A percentile compares a stretch with the other conserved stretches of the same genome.
Conservation (phyloP, 2,329 filamentous ascomycete genomes). For the Chrysosporium queenslandicum region DNA sequence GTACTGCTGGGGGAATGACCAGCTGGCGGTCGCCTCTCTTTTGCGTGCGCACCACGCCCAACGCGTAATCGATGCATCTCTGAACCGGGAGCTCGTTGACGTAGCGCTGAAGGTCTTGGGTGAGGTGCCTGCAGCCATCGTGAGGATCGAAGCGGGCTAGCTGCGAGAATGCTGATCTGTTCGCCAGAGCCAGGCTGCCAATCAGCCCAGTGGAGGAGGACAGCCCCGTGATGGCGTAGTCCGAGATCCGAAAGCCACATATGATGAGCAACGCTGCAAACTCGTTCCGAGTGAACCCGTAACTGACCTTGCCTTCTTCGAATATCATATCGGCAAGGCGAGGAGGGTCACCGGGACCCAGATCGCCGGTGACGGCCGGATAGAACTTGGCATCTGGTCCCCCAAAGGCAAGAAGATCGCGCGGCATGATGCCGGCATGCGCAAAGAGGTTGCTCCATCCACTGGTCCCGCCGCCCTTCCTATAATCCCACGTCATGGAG, state of each 20-base stretch:
- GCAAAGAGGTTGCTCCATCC: not conserved
- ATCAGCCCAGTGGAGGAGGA: not conserved
- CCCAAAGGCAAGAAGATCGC: not conserved
- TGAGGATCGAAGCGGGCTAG: not conserved
- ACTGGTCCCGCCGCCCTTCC: not conserved
- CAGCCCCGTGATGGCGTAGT: not conserved
- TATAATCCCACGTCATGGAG: not conserved
- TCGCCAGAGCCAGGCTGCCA: not conserved
- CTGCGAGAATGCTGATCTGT: not conserved
- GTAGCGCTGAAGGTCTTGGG: not conserved
- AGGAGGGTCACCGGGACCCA: not conserved
- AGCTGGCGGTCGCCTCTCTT: not conserved
- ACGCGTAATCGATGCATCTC: not conserved
- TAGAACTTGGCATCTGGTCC: not conserved
- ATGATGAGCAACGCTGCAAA: not conserved
- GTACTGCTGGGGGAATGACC: not conserved
- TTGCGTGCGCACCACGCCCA: not conserved
- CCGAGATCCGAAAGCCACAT: not conserved
- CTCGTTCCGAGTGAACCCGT: not conserved
- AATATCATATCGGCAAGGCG: not conserved
- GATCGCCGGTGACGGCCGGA: not conserved
- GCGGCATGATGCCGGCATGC: not conserved
- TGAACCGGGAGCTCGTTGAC: not conserved
- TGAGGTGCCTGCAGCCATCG: not conserved
- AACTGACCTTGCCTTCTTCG: not conserved